Evolutionary conservation across 257 asterid genomes (phyloP).

Genomic region (Prunella vulgaris): DNA sequence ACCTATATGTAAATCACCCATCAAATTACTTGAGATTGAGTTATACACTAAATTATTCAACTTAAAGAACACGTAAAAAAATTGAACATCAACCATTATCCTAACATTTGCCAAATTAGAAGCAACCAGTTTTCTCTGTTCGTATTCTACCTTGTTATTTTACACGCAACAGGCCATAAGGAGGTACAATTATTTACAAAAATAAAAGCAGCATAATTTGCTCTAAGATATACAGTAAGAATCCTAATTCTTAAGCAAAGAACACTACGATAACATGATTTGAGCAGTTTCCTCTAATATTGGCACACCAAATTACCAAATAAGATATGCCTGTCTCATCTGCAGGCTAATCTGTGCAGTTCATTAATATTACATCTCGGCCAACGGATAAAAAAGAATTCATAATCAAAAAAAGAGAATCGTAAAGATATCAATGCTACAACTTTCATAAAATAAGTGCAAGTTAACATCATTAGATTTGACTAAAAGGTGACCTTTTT

Average conservation of each 20-base stretch:
- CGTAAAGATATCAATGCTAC: neutral
- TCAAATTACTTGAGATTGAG: no score
- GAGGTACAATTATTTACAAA: neutral
- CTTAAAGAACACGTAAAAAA: no score
- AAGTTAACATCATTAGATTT: constrained; percentile 11
- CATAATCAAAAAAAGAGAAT: neutral
- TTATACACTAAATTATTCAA: no score
- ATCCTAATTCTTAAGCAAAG: constrained; percentile 12
- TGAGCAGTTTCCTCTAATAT: neutral
- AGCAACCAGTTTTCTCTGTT: constrained; percentile 11
- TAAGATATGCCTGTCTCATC: neutral
- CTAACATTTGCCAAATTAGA: constrained; percentile 2
- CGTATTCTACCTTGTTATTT: neutral
- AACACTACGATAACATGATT: neutral
- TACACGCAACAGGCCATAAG: neutral
- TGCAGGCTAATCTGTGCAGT: neutral
- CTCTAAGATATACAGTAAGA: neutral
- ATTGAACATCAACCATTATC: neutral
- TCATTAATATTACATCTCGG: neutral
- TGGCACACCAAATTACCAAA: neutral
- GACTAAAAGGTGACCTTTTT: neutral
- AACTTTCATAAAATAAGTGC: constrained; percentile 15
- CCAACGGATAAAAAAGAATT: neutral
- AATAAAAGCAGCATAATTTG: neutral
- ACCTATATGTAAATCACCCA: no score